Evolutionary conservation across 2,329 filamentous ascomycete genomes (phyloP), one percentile per base, ranked within the genome.

Genomic region (Raffaelea albimanens): DNA sequence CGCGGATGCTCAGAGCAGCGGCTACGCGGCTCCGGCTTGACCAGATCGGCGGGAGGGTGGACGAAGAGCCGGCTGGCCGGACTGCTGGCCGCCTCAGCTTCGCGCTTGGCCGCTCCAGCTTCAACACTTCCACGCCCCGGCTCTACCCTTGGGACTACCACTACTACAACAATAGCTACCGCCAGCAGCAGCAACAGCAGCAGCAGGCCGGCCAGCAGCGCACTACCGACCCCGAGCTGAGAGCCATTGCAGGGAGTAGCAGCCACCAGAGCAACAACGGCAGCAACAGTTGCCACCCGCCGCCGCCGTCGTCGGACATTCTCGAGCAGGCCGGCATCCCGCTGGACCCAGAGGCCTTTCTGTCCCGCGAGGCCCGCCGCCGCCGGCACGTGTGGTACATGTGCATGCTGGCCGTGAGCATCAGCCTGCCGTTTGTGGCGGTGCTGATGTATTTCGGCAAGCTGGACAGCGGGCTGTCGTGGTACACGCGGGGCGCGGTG

Each of bases 401-500:
- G 9, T 40, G 57, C 13, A 64, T 73, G 51, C 55, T 67, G 40
- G 25, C 59, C 1, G 42, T 72, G 39, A 68, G 67, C 18, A 46
- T 70, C 1, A 19, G 50, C 38, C 63, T 77, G n/a, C 74, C 74
- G 0, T 69, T 76, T 43, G 58, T 72, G 10, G 67, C 70, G 0
- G 49, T 72, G 0, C 55, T 75, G 8, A 67, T 69, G 1, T 62
- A 73, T 22, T 61, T 56, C 10, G 71, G 72, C 11, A 63, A 59
- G 13, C 69, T 76, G 41, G 66, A 73, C 52, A 59, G 62, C 1
- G 65, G 66, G 0, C 63, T 77, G 23, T 65, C 65, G 7, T 77
- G 72, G 72, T 68, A 66, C 45, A 74, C 72, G 0, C 58, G 63
- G 2, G 73, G 74, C 5, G 66, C 73, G 54, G 63, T 67, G 22